Conservation (phyloP, 345 rosid genomes). For the Trapa incisa region DNA sequence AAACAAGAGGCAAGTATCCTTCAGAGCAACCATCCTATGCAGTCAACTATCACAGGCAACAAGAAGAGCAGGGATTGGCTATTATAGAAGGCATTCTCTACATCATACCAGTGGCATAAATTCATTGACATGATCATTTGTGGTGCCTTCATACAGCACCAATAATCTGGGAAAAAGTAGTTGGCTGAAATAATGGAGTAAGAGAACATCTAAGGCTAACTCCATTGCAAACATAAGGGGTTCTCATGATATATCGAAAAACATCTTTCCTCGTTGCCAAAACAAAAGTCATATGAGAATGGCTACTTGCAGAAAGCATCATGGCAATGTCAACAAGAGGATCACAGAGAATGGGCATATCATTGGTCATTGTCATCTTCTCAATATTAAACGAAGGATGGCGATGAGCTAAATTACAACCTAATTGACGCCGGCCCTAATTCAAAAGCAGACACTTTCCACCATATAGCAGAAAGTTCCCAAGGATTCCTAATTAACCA, state of each 20-base stretch:
- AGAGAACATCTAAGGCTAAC: not conserved
- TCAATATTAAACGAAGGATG: not conserved
- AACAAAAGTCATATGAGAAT: not conserved
- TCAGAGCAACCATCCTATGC: not conserved
- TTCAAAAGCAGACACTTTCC: not conserved
- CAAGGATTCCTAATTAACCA: not conserved
- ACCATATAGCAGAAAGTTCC: not conserved
- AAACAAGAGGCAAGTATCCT: not conserved
- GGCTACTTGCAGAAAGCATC: not conserved
- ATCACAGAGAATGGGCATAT: not conserved
- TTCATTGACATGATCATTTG: not conserved
- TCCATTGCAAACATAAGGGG: not conserved
- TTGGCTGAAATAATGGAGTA: not conserved
- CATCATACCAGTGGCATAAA: not conserved
- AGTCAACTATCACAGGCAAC: not conserved
- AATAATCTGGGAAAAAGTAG: not conserved
- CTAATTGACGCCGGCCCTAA: not conserved
- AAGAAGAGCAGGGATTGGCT: no score
- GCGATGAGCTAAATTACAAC: not conserved
- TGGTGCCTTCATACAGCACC: not conserved
- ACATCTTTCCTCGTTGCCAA: not conserved
- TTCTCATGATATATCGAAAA: not conserved
- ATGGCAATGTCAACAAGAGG: not conserved
- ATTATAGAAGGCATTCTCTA: not conserved
- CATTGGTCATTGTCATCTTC: not conserved